Conservation (phyloP, 2,329 filamentous ascomycete species). For the Hymenotorrendiella dingleyae region DNA sequence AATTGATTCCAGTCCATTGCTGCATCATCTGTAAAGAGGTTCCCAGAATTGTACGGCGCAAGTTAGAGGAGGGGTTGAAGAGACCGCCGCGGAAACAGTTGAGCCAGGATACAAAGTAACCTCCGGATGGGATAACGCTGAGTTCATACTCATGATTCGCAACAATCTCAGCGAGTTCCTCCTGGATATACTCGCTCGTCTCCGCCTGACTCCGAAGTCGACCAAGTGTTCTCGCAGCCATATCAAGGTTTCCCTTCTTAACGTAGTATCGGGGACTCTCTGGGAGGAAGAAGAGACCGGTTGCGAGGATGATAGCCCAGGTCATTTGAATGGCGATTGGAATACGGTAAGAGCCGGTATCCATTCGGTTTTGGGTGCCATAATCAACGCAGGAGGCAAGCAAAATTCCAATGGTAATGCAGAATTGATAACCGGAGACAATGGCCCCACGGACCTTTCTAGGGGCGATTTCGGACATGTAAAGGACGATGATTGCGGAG, state of each 20-base stretch:
- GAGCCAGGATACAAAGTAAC: constrained; percentile 64
- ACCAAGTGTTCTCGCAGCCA: constrained; percentile 56
- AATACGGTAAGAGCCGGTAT: constrained; percentile 70
- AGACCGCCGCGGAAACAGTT: constrained; percentile 63
- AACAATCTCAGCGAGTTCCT: constrained; percentile 77
- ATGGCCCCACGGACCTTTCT: constrained; percentile 72
- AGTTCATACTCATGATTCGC: constrained; percentile 87
- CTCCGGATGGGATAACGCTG: constrained; percentile 55
- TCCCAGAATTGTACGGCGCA: constrained; percentile 65
- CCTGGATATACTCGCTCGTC: constrained; percentile 69
- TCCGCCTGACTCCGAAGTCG: constrained; percentile 68
- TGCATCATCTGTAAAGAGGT: constrained; percentile 77
- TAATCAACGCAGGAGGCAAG: constrained; percentile 72
- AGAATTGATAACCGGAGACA: constrained; percentile 80
- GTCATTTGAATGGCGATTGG: constrained; percentile 74
- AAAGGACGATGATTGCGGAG: constrained; percentile 72
- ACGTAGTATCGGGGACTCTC: constrained; percentile 84
- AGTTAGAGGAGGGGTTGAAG: constrained; percentile 55
- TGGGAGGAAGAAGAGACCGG: constrained; percentile 69
- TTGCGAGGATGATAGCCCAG: constrained; percentile 70
- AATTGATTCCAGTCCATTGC: constrained; percentile 76
- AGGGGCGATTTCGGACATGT: constrained; percentile 60
- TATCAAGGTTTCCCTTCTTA: constrained; percentile 64
- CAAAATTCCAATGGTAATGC: constrained; percentile 72
- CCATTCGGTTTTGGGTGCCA: constrained; percentile 53